Evolutionary conservation across 768 basidiomycete species (phyloP).

Genomic region (Vararia minispora): DNA sequence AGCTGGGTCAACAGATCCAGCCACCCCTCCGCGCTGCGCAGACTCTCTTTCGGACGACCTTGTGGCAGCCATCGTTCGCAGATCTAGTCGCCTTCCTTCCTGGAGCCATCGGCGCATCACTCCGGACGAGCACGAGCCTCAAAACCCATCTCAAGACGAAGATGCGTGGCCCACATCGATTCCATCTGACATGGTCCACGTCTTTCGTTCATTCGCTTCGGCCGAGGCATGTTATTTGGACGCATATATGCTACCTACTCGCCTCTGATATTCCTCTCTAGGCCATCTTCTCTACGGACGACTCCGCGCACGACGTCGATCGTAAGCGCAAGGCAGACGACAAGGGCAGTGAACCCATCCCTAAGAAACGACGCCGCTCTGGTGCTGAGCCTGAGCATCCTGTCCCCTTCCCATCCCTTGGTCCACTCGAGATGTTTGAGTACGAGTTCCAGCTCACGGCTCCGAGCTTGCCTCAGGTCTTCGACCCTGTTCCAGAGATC

Average conservation of each 20-base stretch:
- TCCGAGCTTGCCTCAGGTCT: neutral
- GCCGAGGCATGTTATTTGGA: conserved; percentile 1
- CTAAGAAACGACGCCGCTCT: conserved; percentile 8
- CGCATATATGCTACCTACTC: neutral
- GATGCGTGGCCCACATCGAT: neutral
- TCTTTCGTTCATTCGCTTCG: neutral
- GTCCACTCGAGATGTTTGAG: conserved; percentile 13
- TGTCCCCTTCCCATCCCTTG: conserved; percentile 11
- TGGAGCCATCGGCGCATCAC: conserved; percentile 13
- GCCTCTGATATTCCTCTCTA: too few species aligned
- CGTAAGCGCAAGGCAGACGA: too few species aligned
- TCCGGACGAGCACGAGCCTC: neutral
- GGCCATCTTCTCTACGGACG: conserved; percentile 4
- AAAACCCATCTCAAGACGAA: neutral
- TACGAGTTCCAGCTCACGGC: conserved; percentile 11
- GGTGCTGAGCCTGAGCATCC: conserved; percentile 6
- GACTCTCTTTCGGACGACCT: neutral
- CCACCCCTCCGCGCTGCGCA: neutral
- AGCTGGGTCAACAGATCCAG: conserved; percentile 1
- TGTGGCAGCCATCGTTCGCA: conserved; percentile 6
- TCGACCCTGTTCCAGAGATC: neutral
- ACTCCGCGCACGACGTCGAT: conserved; percentile 2
- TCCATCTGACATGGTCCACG: neutral
- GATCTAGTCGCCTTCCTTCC: conserved; percentile 9
- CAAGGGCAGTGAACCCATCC: too few species aligned